Conservation (phyloP, 805 yeast genomes). For the Saturnispora dispora region DNA sequence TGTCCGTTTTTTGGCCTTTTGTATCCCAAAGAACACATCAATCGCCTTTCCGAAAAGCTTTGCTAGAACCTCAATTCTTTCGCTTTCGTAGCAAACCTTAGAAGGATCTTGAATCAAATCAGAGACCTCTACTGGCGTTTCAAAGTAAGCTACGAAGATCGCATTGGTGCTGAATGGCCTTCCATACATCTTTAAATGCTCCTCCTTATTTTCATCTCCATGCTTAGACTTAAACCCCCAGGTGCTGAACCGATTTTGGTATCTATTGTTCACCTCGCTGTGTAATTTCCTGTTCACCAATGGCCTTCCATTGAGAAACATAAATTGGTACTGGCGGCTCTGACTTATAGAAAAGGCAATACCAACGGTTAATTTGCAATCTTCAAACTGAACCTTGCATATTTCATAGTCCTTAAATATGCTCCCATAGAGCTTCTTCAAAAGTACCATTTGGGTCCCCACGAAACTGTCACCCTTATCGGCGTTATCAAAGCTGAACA, state of each 20-base stretch:
- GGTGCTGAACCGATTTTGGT: slow-evolving; percentile 15
- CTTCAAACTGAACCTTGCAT: slow-evolving; percentile 22
- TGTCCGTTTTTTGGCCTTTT: background rate
- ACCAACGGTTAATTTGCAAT: slow-evolving; percentile 28
- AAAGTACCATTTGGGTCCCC: slow-evolving; percentile 9
- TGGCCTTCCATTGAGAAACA: slow-evolving; percentile 36
- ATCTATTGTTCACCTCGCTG: slow-evolving; percentile 20
- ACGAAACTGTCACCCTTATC: slow-evolving; percentile 1
- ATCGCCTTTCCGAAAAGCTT: slow-evolving; percentile 28
- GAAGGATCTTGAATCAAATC: slow-evolving; percentile 36
- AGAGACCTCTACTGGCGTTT: slow-evolving; percentile 14
- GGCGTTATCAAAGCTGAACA: background rate
- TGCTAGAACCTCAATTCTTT: slow-evolving; percentile 20
- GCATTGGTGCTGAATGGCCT: slow-evolving; percentile 32
- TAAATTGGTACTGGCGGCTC: slow-evolving; percentile 33
- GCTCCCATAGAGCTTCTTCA: slow-evolving; percentile 28
- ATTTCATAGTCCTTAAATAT: slow-evolving; percentile 20
- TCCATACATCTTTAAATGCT: slow-evolving; percentile 17
- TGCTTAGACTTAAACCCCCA: slow-evolving; percentile 9
- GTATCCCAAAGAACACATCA: slow-evolving; percentile 20
- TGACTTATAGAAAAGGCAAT: slow-evolving; percentile 31
- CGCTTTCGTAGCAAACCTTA: slow-evolving; percentile 25
- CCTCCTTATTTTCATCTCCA: background rate
- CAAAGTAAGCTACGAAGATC: slow-evolving; percentile 29
- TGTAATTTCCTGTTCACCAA: slow-evolving; percentile 18